Conservation (phyloP, 768 basidiomycete species). For the Boletellus ananiceps region DNA sequence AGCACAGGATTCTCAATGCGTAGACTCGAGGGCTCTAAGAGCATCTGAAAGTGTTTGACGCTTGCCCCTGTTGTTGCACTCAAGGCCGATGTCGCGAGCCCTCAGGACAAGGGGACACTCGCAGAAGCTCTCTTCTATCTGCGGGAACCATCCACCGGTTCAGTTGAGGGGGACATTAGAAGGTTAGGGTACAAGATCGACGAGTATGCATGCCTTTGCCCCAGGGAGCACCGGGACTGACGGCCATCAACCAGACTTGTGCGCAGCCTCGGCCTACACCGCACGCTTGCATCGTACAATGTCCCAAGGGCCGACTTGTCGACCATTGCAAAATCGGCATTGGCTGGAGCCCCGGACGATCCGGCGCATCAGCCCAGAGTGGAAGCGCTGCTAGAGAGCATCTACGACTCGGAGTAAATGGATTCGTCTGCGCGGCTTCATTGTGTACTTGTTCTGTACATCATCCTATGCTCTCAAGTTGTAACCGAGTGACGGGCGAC, state of each 20-base stretch:
- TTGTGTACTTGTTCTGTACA: background rate
- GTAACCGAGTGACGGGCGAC: too few species aligned
- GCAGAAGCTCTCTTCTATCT: constrained; percentile 57
- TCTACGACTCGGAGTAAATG: constrained; percentile 31
- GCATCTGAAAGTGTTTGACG: constrained; percentile 55
- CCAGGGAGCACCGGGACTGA: constrained; percentile 5
- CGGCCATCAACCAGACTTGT: constrained; percentile 47
- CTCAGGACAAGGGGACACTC: constrained; percentile 60
- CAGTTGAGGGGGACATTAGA: constrained; percentile 57
- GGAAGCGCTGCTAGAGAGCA: constrained; percentile 44
- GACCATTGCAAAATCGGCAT: constrained; percentile 41
- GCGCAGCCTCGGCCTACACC: constrained; percentile 50
- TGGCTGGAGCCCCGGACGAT: constrained; percentile 26
- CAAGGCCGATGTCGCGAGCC: constrained; percentile 51
- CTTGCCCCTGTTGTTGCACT: constrained; percentile 59
- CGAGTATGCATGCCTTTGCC: constrained; percentile 37
- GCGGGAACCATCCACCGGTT: constrained; percentile 55
- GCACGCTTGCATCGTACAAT: constrained; percentile 54
- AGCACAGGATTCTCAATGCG: constrained; percentile 19
- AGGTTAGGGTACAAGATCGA: constrained; percentile 51
- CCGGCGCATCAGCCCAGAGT: constrained; percentile 36
- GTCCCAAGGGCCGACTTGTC: constrained; percentile 55
- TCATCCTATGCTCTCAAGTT: too few species aligned
- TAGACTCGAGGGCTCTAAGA: constrained; percentile 1
- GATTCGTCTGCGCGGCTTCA: background rate